Evolutionary conservation across 139 green algal species (phyloP), one percentile per base, ranked within the genome.

Genomic region (Axilococcus clingmanii): DNA sequence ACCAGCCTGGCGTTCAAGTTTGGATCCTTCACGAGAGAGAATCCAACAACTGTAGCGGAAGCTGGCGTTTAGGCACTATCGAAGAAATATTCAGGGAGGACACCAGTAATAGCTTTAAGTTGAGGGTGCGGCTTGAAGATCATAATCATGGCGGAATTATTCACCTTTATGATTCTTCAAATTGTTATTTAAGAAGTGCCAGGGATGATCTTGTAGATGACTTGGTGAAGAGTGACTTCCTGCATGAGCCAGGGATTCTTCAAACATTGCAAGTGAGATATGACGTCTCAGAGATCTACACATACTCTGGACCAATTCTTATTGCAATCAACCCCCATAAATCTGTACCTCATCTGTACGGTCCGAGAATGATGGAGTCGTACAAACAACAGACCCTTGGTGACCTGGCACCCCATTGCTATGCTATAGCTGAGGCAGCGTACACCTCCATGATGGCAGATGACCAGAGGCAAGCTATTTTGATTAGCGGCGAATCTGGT

Each of bases 261-360:
- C 66, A 91, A 45, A 93, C 86, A 22, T 69, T 93, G 42, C 42
- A 57, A 7, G 62, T 75, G 7, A 66, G 84, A 29, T 93, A 93
- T 44, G 27, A 37, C 3, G 59, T 85, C 27, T 81, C 91, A 55
- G 61, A 80, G 36, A 93, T 93, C 30, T 93, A 93, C 68, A 93
- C 83, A 7, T 93, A 93, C 81, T 83, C 65, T 14, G 83, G 81
- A 46, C 71, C 59, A 57, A 93, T 93, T 44, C 66, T 93, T 1
- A 93, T 93, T 34, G 83, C 83, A 35, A 69, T 71, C 16, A 93
- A 93, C 47, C 83, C 83, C 0, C 86, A 91, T 57, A 76, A 82
- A 41, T 66, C 63, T 7, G 37, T 93, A 34, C 59, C 67, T 20
- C 72, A 84, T 52, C 65, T 93, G 47, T 93, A 93, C 61, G 74